phyloP scores from a whole-genome alignment of 2,329 filamentous ascomycete species.

The Thermothelomyces thermophilus region DNA sequence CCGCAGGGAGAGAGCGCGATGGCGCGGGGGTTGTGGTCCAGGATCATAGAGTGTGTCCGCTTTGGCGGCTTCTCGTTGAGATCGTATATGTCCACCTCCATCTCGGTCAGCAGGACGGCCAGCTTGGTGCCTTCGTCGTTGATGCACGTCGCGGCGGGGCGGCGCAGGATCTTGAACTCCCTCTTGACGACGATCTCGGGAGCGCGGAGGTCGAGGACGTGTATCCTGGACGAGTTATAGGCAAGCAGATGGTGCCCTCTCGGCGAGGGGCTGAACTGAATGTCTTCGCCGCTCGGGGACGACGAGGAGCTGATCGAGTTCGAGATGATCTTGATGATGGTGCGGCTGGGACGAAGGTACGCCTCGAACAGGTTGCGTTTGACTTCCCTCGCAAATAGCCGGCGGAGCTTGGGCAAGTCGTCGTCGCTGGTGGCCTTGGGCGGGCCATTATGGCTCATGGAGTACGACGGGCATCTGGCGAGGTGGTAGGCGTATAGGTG shows the following conservation, averaged over 20 bases:
- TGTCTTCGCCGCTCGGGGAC: constrained; percentile 74
- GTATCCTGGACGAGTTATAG: constrained; percentile 79
- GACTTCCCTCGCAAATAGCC: constrained; percentile 60
- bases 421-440: constrained; percentile 36
- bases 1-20: constrained; percentile 78
- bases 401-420: constrained; percentile 55
- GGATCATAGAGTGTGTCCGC: constrained; percentile 64
- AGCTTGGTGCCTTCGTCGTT: constrained; percentile 70
- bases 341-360: constrained; percentile 63
- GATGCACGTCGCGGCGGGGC: constrained; percentile 70
- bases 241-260: constrained; percentile 68
- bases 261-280: constrained; percentile 76
- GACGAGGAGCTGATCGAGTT: constrained; percentile 79
- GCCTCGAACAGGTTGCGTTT: constrained; percentile 73
- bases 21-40: constrained; percentile 71
- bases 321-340: constrained; percentile 72
- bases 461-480: constrained; percentile 53
- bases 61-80: constrained; percentile 58
- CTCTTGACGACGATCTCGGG: constrained; percentile 58
- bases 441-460: constrained; percentile 39
- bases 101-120: constrained; percentile 72
- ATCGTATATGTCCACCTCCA: constrained; percentile 82
- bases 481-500: constrained; percentile 59
- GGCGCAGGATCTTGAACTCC: constrained; percentile 71
- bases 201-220: constrained; percentile 63